Base-by-base conservation (phyloP, 805 yeast species). In the Grigorovia humatica region DNA sequence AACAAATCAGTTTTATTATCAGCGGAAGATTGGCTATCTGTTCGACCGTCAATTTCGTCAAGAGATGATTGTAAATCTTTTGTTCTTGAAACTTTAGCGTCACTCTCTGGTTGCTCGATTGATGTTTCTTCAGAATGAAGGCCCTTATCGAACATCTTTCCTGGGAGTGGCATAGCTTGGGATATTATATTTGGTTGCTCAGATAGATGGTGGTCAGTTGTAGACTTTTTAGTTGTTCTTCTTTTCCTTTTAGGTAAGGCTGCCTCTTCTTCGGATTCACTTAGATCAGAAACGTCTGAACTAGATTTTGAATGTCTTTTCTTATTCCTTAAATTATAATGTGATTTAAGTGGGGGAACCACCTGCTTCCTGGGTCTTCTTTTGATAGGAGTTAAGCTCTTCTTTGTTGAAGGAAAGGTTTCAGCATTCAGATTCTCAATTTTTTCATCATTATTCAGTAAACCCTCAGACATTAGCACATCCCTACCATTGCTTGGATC, bases 1-100 rank as follows among this genome's bases (percentile, higher is more conserved):
- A 12, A 12, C 12, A 15, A 4, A 20, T 23, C 32, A 19, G 20
- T 13, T 4, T 38, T 48, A 11, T 54, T 54, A 19, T 55, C 51
- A 13, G 48, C 48, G 4, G 49, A 9, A 29, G 40, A 15, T 4
- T 19, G 17, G 20, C 49, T 54, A 19, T 42, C 47, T 17, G 11
- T 41, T 35, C 7, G 4, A 18, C 41, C 46, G 18, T 48, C 49
- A 15, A n/a, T 15, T 32, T 32, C 38, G 4, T 32, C 38, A 32
- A 32, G 2, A 32, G 38, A 32, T 32, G 11, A 9, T 13, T 32
- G 38, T 11, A 11, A 11, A 11, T 32, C 38, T 13, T 32, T 8
- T 32, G 38, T 32, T 32, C 8, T 32, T 32, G 38, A 32, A 32
- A 11, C 15, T 32, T 5, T 32, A 11, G 38, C 11, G 15, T 32